phyloP scores from a whole-genome alignment of 768 basidiomycete genomes.

The Auricularia sp. region DNA sequence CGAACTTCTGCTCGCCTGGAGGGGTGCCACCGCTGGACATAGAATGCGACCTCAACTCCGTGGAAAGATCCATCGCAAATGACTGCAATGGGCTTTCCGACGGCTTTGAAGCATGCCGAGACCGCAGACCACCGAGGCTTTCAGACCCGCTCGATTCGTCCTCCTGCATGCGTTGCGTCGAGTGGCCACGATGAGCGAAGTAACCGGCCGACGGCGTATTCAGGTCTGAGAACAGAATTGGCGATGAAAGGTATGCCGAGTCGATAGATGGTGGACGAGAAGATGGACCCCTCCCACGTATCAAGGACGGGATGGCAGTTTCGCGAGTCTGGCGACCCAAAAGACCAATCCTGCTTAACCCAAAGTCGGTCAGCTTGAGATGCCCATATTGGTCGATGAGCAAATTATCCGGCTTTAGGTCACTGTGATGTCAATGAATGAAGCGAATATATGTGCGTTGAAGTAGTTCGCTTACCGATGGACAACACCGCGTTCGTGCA shows the following conservation, averaged over 20 bases:
- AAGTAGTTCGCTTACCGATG: constrained; percentile 64
- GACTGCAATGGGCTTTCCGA: constrained; percentile 75
- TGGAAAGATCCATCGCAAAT: constrained; percentile 77
- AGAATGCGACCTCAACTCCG: constrained; percentile 71
- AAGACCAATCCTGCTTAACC: constrained; percentile 93
- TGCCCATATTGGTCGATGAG: constrained; percentile 96
- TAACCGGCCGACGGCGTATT: constrained; percentile 58
- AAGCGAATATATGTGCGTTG: background rate
- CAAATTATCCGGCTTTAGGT: constrained; percentile 94
- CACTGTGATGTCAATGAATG: constrained; percentile 37
- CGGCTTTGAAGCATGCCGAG: constrained; percentile 35
- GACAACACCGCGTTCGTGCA: constrained; percentile 91
- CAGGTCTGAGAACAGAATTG: constrained; percentile 50
- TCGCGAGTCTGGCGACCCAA: constrained; percentile 90
- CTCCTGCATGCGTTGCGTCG: constrained; percentile 50
- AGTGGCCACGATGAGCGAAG: constrained; percentile 57
- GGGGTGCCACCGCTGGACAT: constrained; percentile 47
- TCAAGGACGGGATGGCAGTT: constrained; percentile 22
- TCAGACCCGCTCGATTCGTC: constrained; percentile 84
- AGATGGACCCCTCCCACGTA: constrained; percentile 48
- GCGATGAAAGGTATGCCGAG: constrained; percentile 69
- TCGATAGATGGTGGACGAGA: constrained; percentile 79
- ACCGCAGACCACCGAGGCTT: constrained; percentile 47
- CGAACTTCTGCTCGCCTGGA: constrained; percentile 84
- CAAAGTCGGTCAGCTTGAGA: constrained; percentile 96